Percentiles rank a stretch among this genome's conserved stretches.
phyloP scores from a whole-genome alignment of 495 filamentous ascomycete species.

The Xeromyces bisporus region DNA sequence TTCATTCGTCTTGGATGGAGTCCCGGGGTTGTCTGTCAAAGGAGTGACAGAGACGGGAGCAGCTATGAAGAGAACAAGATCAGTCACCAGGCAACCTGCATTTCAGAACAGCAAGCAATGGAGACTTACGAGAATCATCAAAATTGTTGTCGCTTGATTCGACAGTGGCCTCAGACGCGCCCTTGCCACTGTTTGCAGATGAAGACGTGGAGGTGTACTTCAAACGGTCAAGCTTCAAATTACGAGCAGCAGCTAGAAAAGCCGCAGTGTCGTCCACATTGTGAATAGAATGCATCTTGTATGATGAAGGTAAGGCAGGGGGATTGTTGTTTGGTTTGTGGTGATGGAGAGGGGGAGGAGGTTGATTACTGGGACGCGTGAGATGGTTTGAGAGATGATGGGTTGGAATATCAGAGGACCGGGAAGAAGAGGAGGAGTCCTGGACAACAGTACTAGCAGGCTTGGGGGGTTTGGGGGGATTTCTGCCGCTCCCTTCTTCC shows the following conservation, averaged over 20 bases:
- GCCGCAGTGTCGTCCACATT: conserved; percentile 12
- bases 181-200: conserved; percentile 1
- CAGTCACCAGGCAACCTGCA: not conserved
- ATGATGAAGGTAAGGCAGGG: not conserved
- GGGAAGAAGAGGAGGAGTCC: too few species aligned
- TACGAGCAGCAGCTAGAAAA: conserved; percentile 13
- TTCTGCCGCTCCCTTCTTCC: too few species aligned
- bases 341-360: too few species aligned
- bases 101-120: too few species aligned
- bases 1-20: too few species aligned
- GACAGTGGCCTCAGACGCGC: not conserved
- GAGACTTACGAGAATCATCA: not conserved
- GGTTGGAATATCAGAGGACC: too few species aligned
- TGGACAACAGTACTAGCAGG: not conserved
- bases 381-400: too few species aligned
- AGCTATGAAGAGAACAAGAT: not conserved
- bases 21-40: too few species aligned
- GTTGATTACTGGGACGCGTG: too few species aligned
- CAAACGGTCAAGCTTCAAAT: not conserved
- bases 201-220: conserved; percentile 1
- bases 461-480: not conserved
- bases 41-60: too few species aligned
- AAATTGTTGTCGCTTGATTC: not conserved
- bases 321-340: too few species aligned
- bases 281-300: conserved; percentile 4